A percentile compares a stretch with the other conserved stretches of the same genome.
Conservation (phyloP, 352 stramenopile genomes). For the Peronospora belbahrii region DNA sequence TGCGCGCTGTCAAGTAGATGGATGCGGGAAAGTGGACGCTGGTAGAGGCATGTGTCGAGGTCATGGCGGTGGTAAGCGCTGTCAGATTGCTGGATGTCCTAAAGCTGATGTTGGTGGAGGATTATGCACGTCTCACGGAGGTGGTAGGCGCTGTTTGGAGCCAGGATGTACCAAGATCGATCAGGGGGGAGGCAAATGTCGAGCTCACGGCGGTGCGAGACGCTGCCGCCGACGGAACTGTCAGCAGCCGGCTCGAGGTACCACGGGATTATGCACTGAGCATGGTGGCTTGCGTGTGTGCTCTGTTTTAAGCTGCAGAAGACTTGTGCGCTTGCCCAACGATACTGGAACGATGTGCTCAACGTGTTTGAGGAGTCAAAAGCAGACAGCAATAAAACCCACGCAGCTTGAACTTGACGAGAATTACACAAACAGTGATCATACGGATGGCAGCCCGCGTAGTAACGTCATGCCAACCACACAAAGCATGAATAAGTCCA, state of each 20-base stretch:
- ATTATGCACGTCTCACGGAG: constrained; percentile 74
- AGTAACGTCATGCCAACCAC: constrained; percentile 9
- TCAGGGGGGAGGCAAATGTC: constrained; percentile 74
- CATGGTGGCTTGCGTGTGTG: constrained; percentile 61
- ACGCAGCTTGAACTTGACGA: constrained; percentile 2
- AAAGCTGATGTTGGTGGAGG: constrained; percentile 80
- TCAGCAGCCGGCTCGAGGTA: constrained; percentile 45
- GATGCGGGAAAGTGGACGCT: constrained; percentile 74
- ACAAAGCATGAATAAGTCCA: constrained; percentile 2
- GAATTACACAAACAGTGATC: constrained; percentile 7
- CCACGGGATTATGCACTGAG: constrained; percentile 50
- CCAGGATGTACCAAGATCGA: constrained; percentile 71
- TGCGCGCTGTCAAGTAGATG: constrained; percentile 61
- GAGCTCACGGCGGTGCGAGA: constrained; percentile 63
- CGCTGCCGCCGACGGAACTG: constrained; percentile 52
- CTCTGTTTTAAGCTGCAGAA: constrained; percentile 43
- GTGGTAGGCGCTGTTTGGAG: constrained; percentile 60
- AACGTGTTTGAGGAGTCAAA: constrained; percentile 31
- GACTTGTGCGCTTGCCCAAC: constrained; percentile 39
- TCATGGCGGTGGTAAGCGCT: constrained; percentile 70
- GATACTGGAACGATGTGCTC: constrained; percentile 34
- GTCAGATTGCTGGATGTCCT: constrained; percentile 38
- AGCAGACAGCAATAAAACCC: constrained; percentile 1
- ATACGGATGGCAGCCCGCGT: constrained; percentile 10
- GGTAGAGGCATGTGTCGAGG: constrained; percentile 62